Base-by-base conservation (phyloP, 2,329 filamentous ascomycete species). In the Colletotrichum orchidophilum region DNA sequence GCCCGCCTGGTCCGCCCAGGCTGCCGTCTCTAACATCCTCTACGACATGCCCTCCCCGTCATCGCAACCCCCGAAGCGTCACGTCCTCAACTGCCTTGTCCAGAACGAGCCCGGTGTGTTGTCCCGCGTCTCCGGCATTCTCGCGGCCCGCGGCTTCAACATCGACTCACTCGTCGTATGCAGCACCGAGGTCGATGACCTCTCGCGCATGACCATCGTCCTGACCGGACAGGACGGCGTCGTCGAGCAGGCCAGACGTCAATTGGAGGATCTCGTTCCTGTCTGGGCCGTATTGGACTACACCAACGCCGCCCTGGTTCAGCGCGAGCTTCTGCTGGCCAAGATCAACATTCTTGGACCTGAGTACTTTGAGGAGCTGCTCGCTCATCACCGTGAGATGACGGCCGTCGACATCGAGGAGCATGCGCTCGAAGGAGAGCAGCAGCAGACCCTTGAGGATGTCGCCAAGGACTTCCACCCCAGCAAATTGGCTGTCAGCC, bases 271-370 rank as follows among this genome's bases (percentile, higher is more conserved):
- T 79, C 87, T 99, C 61, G 96, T 99, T 27, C 96, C 96, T 27
- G 96, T 99, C 70, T 99, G 96, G 96, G 96, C 96, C 63, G 96
- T 99, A 39, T 86, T 99, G 69, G 96, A 99, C 84, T 99, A 99
- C 85, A 98, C 95, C 71, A 89, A 91, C 73, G 92, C 96, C 5
- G 94, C 96, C 3, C 90, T 99, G 27, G 96, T 99, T 24, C 96
- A 99, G 88, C 92, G 96, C 73, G 96, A 99, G 83, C 88, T 99
- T 33, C 89, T 99, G 9, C 90, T 99, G 46, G 96, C 96, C 77
- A 99, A 99, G 87, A 90, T 99, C 83, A 97, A 96, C 82, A 97
- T 97, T 73, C 89, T 99, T 46, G 96, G 96, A 0, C 96, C 96
- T 6, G 96, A 99, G 86, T 98, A 97, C 85, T 99, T 98, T 77